phyloP scores from a whole-genome alignment of 164 flowering plant genomes.

The Vitis rotundifolia region DNA sequence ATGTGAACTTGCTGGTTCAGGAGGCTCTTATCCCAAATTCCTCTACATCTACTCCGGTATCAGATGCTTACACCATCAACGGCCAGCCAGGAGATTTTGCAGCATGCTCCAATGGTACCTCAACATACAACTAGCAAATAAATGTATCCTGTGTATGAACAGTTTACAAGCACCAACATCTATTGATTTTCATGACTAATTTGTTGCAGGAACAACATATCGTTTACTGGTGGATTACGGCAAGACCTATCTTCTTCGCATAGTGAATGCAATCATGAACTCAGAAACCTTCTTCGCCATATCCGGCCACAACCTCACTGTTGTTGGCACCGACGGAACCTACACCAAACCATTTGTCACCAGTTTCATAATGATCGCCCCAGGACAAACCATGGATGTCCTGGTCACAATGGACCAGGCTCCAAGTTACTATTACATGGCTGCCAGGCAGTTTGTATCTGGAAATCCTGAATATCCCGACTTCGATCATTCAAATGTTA shows the following conservation, averaged over 20 bases:
- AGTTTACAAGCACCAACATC: no score
- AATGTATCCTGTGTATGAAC: neutral
- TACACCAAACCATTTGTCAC: slow-evolving; percentile 16
- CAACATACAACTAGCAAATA: neutral
- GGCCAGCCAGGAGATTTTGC: slow-evolving; percentile 37
- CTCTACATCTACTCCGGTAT: slow-evolving; percentile 19
- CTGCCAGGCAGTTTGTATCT: neutral
- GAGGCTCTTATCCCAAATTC: slow-evolving; percentile 2
- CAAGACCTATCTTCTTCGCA: slow-evolving; percentile 25
- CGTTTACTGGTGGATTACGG: slow-evolving; percentile 4
- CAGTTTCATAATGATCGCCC: slow-evolving; percentile 14
- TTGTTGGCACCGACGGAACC: slow-evolving; percentile 17
- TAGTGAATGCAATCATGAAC: slow-evolving; percentile 21
- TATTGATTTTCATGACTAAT: no score
- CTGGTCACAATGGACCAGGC: slow-evolving; percentile 15
- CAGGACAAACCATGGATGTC: slow-evolving; percentile 33
- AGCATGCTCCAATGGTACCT: slow-evolving; percentile 26
- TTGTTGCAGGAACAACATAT: slow-evolving; percentile 6
- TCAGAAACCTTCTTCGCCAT: slow-evolving; percentile 19
- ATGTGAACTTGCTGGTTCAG: slow-evolving; percentile 18
- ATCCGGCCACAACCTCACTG: slow-evolving; percentile 22
- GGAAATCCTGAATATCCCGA: neutral
- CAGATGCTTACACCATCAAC: slow-evolving; percentile 34
- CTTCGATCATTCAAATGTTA: slow-evolving; percentile 27
- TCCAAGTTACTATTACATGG: slow-evolving; percentile 20